Conservation (phyloP, 2,329 filamentous ascomycete species). For the Elsinoe necatrix region DNA sequence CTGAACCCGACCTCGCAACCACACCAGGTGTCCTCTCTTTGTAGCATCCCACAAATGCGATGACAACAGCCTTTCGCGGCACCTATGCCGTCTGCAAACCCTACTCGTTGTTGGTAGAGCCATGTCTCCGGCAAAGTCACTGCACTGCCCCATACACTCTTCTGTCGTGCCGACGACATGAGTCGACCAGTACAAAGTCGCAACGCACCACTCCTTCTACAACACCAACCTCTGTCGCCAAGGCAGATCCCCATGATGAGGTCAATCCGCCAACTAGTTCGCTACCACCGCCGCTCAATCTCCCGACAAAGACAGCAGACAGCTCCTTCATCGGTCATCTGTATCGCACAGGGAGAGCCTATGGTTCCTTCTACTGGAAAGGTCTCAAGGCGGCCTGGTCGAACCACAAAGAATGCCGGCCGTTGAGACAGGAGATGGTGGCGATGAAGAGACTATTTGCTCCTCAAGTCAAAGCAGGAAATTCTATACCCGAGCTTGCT, state of each 20-base stretch:
- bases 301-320: constrained; percentile 48
- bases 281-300: constrained; percentile 58
- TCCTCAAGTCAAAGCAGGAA: background rate
- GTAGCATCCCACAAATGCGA: background rate
- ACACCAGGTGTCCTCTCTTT: too few species aligned
- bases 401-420: constrained; percentile 47
- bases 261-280: constrained; percentile 68
- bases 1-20: background rate
- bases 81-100: background rate
- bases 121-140: background rate
- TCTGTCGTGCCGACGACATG: background rate
- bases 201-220: background rate
- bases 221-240: background rate
- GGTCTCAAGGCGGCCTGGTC: constrained; percentile 66
- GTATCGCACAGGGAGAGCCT: constrained; percentile 61
- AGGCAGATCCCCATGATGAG: constrained; percentile 20
- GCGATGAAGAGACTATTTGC: constrained; percentile 13
- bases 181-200: background rate
- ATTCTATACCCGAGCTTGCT: background rate
- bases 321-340: constrained; percentile 46
- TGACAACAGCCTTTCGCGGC: constrained; percentile 5
- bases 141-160: background rate
- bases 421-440: constrained; percentile 1
- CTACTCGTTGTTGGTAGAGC: too few species aligned
- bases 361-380: constrained; percentile 77